Base-by-base conservation (phyloP, 1,284 basidiomycete species). In the Cronartium ribicola region DNA sequence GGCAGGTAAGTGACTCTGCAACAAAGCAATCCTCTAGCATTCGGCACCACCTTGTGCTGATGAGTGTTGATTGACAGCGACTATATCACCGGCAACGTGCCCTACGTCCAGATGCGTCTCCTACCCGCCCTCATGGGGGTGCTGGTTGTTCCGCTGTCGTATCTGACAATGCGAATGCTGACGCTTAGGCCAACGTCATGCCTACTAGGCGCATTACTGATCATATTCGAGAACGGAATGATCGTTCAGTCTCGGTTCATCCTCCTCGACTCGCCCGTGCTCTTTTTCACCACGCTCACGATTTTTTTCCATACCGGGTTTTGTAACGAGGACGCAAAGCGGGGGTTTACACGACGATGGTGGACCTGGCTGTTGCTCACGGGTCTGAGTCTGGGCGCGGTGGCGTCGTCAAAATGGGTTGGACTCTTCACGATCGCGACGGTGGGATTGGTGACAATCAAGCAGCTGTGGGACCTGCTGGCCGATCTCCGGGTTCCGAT, bases 361-460 rank as follows among this genome's bases (percentile, higher is more conserved):
- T 99, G 96, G 96, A 84, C 85, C 0, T 95, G 92, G 88, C 88
- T 98, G 29, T 83, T 86, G n/a, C 85, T 96, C 55, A 91, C 92
- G 0, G 96, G 96, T 46, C 84, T 94, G 20, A 88, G 88, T 0
- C 87, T 99, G 20, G 96, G 96, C 59, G 92, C 93, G 1, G 93
- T 96, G 51, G 87, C 90, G 60, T 91, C 89, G 79, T 94, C 91
- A 83, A 99, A 98, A 83, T 98, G 96, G 96, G 95, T 98, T 67
- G 96, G 96, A 6, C 85, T 99, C 43, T 98, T 99, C 83, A 98
- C 94, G n/a, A 93, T 98, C 78, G 93, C 94, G 6, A 95, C 94
- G 4, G 84, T 98, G 71, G 96, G 95, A 14, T 80, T 91, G 37
- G 88, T 88, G 77, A 96, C 94, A 1, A 79, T 98, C 57, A 84